Base-by-base conservation (phyloP, 805 yeast species). In the Blastobotrys attinorum region DNA sequence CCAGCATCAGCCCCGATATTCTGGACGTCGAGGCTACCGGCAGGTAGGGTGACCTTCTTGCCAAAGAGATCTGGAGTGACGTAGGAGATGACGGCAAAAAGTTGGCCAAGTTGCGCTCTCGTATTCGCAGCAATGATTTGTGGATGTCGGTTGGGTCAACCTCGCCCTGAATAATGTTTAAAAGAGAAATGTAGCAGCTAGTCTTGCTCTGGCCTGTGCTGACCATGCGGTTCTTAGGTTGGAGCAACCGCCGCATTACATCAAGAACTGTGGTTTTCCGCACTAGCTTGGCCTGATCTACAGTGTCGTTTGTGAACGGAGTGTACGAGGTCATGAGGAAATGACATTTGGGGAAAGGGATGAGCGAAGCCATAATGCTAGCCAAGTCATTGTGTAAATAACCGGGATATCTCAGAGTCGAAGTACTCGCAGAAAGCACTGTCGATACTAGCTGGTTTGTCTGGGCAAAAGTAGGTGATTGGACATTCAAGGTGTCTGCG, bases 21-120 rank as follows among this genome's bases (percentile, higher is more conserved):
- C 71, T 62, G 42, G 71, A 68, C 27, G 71, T 62, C 5, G 72
- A 66, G 32, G 64, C 63, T 45, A 66, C 50, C 40, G 53, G 39
- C 13, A 66, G 52, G 51, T 69, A 83, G 3, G 88, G 81, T 7
- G 95, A 83, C 50, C 77, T 79, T 45, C 75, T 72, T 0, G 95
- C 88, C 39, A 79, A 68, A 5, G 90, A 88, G 0, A 88, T 68
- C 56, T 87, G 92, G 4, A 88, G 73, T 5, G 88, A 74, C 0
- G 88, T 75, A 0, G 92, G 79, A 0, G 87, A 76, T 88, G 95
- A 84, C 0, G 95, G 92, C 2, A 86, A 86, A 65, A 87, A 92
- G 22, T 75, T 70, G 1, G 87, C 70, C 43, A 59, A 54, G n/a
- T 61, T 58, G 20, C 70, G 62, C 37, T 67, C 71, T 20, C 71